Percentiles rank a stretch among this genome's conserved stretches.
These are phyloP conservation scores for Chlamydomonas asymmetrica DNA, from an alignment of 139 green algal species.

Conservation along the genomic window DNA sequence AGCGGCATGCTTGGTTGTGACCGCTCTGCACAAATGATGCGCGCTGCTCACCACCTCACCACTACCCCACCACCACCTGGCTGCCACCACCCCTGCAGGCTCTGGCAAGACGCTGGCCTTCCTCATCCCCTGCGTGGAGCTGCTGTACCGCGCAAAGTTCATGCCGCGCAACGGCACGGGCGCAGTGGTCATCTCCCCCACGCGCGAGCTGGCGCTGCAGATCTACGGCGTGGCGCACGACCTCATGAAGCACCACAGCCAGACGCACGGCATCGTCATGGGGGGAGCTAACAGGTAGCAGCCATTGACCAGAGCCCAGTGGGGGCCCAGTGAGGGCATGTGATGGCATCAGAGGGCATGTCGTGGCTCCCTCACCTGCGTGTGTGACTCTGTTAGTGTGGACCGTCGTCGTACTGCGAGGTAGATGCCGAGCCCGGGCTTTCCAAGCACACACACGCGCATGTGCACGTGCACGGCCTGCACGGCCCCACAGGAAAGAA, in stretches of 20 bases:
- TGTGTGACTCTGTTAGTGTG: no score
- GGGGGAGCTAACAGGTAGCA: conserved; percentile 94
- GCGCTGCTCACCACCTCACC: not conserved
- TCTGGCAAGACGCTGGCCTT: conserved; percentile 99
- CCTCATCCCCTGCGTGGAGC: conserved; percentile 90
- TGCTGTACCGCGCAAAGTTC: conserved; percentile 92
- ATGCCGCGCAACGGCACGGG: conserved; percentile 95
- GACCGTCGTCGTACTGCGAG: no score
- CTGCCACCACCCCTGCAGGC: conserved; percentile 47
- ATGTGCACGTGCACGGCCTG: no score
- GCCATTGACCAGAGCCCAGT: no score
- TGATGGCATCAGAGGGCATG: no score
- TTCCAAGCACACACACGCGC: no score
- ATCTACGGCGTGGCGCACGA: conserved; percentile 94
- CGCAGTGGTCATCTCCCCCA: conserved; percentile 91
- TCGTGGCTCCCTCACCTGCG: no score
- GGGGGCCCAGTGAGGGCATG: no score
- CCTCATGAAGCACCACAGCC: conserved; percentile 89
- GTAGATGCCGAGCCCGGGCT: no score
- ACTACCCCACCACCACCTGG: not conserved
- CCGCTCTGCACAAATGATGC: no score
- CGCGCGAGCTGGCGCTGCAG: conserved; percentile 93
- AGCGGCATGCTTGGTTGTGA: not conserved
- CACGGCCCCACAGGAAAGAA: no score
- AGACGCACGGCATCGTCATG: conserved; percentile 97